Conservation (phyloP, 257 asterid species). For the Agastache rugosa region DNA sequence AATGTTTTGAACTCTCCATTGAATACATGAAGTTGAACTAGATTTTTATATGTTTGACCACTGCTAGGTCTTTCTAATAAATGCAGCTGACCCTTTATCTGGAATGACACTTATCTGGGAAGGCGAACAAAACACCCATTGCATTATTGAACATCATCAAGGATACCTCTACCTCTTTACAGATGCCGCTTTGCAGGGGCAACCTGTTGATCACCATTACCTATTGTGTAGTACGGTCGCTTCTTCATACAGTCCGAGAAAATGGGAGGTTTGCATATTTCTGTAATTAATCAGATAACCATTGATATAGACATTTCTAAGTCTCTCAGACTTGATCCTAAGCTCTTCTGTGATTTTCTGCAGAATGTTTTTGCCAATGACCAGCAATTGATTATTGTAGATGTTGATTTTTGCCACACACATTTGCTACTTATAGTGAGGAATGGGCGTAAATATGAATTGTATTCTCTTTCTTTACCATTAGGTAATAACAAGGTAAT, state of each 20-base stretch:
- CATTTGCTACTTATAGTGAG: slow-evolving; percentile 67
- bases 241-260: slow-evolving; percentile 49
- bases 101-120: slow-evolving; percentile 84
- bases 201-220: slow-evolving; percentile 75
- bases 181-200: slow-evolving; percentile 66
- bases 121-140: slow-evolving; percentile 71
- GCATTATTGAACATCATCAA: slow-evolving; percentile 93
- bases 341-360: slow-evolving; percentile 32
- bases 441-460: slow-evolving; percentile 57
- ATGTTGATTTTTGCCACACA: slow-evolving; percentile 80
- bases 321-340: slow-evolving; percentile 26
- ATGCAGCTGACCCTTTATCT: slow-evolving; percentile 94
- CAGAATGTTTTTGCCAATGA: slow-evolving; percentile 75
- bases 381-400: slow-evolving; percentile 66
- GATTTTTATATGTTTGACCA: slow-evolving; percentile 45
- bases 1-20: slow-evolving; percentile 27
- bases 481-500: slow-evolving; percentile 68
- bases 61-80: slow-evolving; percentile 83
- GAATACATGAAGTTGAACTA: slow-evolving; percentile 31
- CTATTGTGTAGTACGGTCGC: slow-evolving; percentile 65
- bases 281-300: slow-evolving; percentile 14
- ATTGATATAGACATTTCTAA: slow-evolving; percentile 7
- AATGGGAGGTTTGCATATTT: slow-evolving; percentile 80
- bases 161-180: slow-evolving; percentile 93
- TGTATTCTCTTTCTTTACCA: slow-evolving; percentile 77